Percentiles rank a stretch among this genome's conserved stretches.
Evolutionary conservation across 2,329 filamentous ascomycete genomes (phyloP).

Genomic region (Cordyceps militaris): DNA sequence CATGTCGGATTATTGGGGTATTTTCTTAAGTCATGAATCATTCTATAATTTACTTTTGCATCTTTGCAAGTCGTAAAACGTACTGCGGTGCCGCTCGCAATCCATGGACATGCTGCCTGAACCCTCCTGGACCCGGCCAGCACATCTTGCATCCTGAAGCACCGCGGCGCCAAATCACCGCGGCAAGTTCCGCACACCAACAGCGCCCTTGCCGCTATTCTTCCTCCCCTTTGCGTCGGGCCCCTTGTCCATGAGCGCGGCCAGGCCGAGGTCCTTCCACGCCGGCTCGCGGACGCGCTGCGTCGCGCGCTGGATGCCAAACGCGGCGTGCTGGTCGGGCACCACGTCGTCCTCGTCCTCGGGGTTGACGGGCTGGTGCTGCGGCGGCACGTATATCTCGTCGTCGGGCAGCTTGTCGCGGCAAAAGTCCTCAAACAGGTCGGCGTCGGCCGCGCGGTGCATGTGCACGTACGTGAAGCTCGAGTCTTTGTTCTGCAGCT

Average conservation of each 20-base stretch:
- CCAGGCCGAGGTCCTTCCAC: conserved; percentile 74
- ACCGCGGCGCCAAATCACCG: conserved; percentile 13
- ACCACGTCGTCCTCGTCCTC: conserved; percentile 87
- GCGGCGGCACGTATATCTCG: conserved; percentile 73
- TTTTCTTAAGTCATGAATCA: conserved; percentile 1
- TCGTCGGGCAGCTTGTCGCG: conserved; percentile 64
- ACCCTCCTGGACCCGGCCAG: neutral
- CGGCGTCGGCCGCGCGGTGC: conserved; percentile 62
- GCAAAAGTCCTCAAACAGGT: conserved; percentile 73
- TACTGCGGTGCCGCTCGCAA: neutral
- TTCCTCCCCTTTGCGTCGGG: conserved; percentile 27
- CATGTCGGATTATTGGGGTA: neutral
- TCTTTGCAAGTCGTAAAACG: neutral
- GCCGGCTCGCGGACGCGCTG: conserved; percentile 63
- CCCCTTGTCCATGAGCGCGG: conserved; percentile 60
- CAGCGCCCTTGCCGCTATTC: conserved; percentile 15
- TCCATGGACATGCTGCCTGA: neutral
- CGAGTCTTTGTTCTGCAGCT: conserved; percentile 61
- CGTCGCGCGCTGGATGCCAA: conserved; percentile 76
- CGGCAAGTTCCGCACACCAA: conserved; percentile 18
- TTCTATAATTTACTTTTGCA: neutral
- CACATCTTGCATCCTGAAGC: neutral
- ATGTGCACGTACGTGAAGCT: conserved; percentile 71
- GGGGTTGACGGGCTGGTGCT: conserved; percentile 75
- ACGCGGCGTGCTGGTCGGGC: conserved; percentile 80